Evolutionary conservation across 257 asterid species (phyloP), one percentile per base, ranked within the genome.

Genomic region (Cinchona pubescens): DNA sequence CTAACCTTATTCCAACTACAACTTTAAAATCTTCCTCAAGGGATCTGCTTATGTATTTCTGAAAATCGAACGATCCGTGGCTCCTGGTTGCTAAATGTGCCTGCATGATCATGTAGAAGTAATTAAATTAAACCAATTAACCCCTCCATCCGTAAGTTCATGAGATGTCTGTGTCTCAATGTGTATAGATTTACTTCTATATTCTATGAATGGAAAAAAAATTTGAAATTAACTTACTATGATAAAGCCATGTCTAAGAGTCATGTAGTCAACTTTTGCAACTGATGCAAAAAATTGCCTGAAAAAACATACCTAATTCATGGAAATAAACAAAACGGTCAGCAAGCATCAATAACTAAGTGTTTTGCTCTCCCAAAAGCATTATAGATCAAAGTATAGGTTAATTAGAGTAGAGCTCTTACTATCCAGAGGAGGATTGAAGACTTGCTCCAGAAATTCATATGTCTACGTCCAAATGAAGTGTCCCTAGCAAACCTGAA

Each of bases 11-110:
- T 72, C 97, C 94, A n/a, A 90, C 97, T 1, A 94, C 97, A 9
- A 92, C 96, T 85, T 88, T 94, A 85, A 94, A 94, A 75, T 94
- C 98, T 79, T 92, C 92, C 68, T 94, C 98, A 4, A 94, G 88
- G 40, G 97, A 89, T 83, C 97, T 81, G 29, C 84, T 88, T 70
- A 94, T 94, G 71, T 94, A 94, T 79, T 88, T 83, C 60, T 88
- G 98, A 42, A 93, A 93, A 83, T 93, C 82, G 34, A 93, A 93
- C 40, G 72, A 77, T 18, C 79, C 69, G 40, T 88, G 90, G 80
- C 88, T 88, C 45, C 86, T 89, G 18, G 97, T 96, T 71, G 94
- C 93, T 55, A 94, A 86, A 77, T 94, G 98, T 55, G 97, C 98
- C 98, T 94, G 85, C n/a, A n/a, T n/a, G n/a, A n/a, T n/a, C n/a